Evolutionary conservation across 2,329 filamentous ascomycete species (phyloP).

Genomic region (Trichoderma oligosporum): DNA sequence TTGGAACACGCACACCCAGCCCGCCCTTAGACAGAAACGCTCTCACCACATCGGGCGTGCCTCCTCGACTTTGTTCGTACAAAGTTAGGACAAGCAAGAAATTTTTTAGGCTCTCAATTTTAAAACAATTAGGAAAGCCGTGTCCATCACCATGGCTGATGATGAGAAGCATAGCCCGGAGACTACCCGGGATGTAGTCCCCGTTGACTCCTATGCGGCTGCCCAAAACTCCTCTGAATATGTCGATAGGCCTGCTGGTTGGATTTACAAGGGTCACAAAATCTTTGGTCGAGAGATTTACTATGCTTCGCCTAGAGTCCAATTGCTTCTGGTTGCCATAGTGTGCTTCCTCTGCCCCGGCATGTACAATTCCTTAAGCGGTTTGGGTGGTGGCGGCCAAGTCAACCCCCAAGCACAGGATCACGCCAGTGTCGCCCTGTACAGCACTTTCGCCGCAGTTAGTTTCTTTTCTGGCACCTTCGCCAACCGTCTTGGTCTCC

Average conservation of each 20-base stretch:
- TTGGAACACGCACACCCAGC: slow-evolving; percentile 13
- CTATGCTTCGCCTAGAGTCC: slow-evolving; percentile 70
- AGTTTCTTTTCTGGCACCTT: slow-evolving; percentile 73
- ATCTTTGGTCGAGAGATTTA: slow-evolving; percentile 55
- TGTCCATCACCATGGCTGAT: slow-evolving; percentile 26
- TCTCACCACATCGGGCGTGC: not conserved
- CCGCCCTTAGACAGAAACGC: slow-evolving; percentile 2
- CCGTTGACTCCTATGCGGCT: slow-evolving; percentile 21
- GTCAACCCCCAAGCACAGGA: slow-evolving; percentile 53
- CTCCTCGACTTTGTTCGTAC: not conserved
- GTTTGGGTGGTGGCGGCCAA: slow-evolving; percentile 58
- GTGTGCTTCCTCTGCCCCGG: slow-evolving; percentile 63
- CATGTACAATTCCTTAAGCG: slow-evolving; percentile 67
- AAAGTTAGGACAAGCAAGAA: not conserved
- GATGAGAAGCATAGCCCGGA: slow-evolving; percentile 24
- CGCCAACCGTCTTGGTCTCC: slow-evolving; percentile 71
- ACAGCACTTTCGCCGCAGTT: slow-evolving; percentile 65
- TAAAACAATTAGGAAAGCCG: not conserved
- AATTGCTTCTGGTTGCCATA: slow-evolving; percentile 63
- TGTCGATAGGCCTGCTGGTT: slow-evolving; percentile 46
- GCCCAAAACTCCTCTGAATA: slow-evolving; percentile 19
- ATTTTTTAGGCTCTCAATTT: not conserved
- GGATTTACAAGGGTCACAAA: slow-evolving; percentile 64
- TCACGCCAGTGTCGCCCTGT: slow-evolving; percentile 66
- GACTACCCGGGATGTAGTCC: slow-evolving; percentile 13